phyloP scores from a whole-genome alignment of 2,329 filamentous ascomycete genomes.

The Colletotrichum cordylinicola region DNA sequence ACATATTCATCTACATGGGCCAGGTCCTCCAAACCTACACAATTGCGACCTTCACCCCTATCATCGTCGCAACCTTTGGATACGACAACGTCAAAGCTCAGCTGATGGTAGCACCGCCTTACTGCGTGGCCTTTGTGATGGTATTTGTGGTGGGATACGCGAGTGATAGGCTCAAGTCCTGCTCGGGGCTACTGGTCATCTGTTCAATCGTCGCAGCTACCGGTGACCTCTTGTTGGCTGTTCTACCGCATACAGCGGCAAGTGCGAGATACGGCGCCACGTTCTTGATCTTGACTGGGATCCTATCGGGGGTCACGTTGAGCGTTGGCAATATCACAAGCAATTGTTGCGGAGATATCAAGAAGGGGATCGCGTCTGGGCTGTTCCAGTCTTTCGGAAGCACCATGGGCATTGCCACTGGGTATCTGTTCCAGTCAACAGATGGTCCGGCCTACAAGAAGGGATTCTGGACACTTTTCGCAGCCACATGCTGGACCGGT shows the following conservation, averaged over 20 bases:
- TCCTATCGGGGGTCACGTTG: constrained; percentile 1
- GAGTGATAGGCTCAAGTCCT: constrained; percentile 21
- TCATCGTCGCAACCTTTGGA: constrained; percentile 26
- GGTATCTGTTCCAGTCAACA: constrained; percentile 2
- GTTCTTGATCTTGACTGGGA: constrained; percentile 4
- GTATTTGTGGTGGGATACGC: constrained; percentile 18
- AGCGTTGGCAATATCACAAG: constrained; percentile 9
- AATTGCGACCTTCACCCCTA: constrained; percentile 25
- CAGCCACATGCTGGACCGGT: constrained; percentile 10
- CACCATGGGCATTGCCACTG: constrained; percentile 17
- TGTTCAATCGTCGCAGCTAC: constrained; percentile 17
- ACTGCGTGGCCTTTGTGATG: constrained; percentile 22
- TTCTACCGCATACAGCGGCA: neutral
- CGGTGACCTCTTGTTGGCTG: constrained; percentile 1
- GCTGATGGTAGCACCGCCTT: constrained; percentile 24
- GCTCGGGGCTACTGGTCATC: constrained; percentile 18
- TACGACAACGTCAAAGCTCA: constrained; percentile 24
- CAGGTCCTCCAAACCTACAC: constrained; percentile 19
- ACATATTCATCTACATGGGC: constrained; percentile 48
- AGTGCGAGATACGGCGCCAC: constrained; percentile 5
- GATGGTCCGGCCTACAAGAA: constrained; percentile 2
- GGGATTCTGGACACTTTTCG: constrained; percentile 16
- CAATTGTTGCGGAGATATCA: constrained; percentile 18
- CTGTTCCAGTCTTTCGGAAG: constrained; percentile 15
- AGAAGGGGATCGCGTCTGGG: constrained; percentile 7